phyloP scores from a whole-genome alignment of 441 rosid genomes.

The Lepidium campestre region DNA sequence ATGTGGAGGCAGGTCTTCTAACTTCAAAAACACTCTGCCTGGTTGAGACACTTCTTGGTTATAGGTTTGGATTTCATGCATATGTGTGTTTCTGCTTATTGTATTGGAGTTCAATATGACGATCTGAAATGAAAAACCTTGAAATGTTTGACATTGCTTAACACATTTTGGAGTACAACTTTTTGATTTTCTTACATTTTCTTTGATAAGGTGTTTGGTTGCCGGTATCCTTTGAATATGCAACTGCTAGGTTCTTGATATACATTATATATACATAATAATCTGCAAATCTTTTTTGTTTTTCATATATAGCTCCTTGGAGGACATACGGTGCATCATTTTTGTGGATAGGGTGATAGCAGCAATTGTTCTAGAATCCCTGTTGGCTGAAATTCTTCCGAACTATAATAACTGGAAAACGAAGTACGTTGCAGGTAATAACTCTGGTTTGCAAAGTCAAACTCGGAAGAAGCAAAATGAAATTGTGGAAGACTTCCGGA shows the following conservation, averaged over 20 bases:
- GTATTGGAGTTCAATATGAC: not conserved
- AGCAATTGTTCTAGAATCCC: conserved; percentile 52
- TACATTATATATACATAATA: not conserved
- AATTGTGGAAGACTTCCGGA: conserved; percentile 79
- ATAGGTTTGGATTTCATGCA: conserved; percentile 46
- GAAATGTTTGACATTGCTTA: not conserved
- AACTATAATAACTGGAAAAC: conserved; percentile 56
- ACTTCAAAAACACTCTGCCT: conserved; percentile 56
- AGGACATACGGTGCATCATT: conserved; percentile 73
- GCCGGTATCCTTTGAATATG: not conserved
- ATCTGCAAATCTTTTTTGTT: not conserved
- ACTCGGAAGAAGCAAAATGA: conserved; percentile 66
- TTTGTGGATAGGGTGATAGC: conserved; percentile 86
- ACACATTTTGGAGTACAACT: not conserved
- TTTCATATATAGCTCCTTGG: conserved; percentile 35
- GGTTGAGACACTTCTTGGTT: conserved; percentile 55
- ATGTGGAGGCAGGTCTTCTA: conserved; percentile 46
- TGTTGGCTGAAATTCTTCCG: conserved; percentile 57
- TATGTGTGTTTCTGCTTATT: not conserved
- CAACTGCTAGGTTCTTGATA: not conserved
- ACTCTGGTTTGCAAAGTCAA: conserved; percentile 51
- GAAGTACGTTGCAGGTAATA: conserved; percentile 70
- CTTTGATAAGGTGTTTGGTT: not conserved
- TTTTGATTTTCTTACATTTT: not conserved
- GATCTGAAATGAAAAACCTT: not conserved